Base-by-base conservation (phyloP, 108 stramenopile genomes). In the Cyclotella choctawhatcheeana region DNA sequence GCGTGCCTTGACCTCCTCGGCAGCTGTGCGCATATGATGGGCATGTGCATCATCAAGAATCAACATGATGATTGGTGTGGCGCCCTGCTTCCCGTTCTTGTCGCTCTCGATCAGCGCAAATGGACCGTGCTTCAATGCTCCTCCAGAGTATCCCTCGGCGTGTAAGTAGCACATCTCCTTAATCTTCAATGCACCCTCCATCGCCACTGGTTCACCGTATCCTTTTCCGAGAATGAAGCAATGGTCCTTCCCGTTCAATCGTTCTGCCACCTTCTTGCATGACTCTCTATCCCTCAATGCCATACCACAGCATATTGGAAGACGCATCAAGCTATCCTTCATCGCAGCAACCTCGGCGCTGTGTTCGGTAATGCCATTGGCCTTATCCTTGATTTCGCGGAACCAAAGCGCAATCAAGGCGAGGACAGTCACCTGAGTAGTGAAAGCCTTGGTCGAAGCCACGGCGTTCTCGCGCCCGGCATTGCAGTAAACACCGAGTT, bases 161-260 rank as follows among this genome's bases (percentile, higher is more conserved):
- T 99, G 98, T 10, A 99, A 71, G 74, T 99, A 99, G 67, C 94
- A 92, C 93, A 97, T 98, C 85, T 99, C 99, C 81, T 99, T 99
- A 62, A 99, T 95, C 83, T 99, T 99, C 32, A 99, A 81, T 4
- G 99, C 98, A 2, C 98, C 99, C 81, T 99, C 97, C 62, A 83
- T 72, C 5, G 98, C 97, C 26, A 99, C 96, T n/a, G 98, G 97
- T 63, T 98, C 96, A 22, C 89, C 96, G 47, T 88, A 95, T 35
- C 95, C 98, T 67, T 98, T 98, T 32, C 98, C 98, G 7, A 99
- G 86, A 32, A 99, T 87, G 78, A 99, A 99, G 62, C 94, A 85
- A 74, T 98, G 96, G 51, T 98, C 94, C 82, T 97, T 98, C 69
- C 93, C 77, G 58, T 84, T 76, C 63, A 99, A 86, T 44, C 64